These are phyloP conservation scores for Pyrus betulifolia DNA, from an alignment of 306 rosid species.

Conservation along the genomic window DNA sequence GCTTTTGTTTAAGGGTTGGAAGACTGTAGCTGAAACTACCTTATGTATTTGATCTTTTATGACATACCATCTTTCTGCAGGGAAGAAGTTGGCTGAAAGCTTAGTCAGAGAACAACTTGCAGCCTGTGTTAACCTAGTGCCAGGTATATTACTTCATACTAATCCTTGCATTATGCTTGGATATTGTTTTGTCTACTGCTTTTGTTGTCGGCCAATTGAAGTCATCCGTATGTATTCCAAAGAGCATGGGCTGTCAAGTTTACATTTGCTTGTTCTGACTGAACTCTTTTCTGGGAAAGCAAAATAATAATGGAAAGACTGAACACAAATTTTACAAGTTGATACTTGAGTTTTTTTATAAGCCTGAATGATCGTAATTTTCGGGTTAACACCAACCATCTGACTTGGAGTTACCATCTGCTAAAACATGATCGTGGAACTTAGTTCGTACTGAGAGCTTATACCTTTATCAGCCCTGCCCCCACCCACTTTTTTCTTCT, in stretches of 20 bases:
- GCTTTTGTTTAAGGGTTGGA: background rate
- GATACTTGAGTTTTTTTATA: background rate
- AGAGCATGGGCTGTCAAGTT: background rate
- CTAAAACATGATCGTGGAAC: background rate
- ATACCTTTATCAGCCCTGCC: background rate
- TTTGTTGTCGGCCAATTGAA: background rate
- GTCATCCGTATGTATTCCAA: background rate
- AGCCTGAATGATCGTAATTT: background rate
- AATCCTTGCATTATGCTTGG: background rate
- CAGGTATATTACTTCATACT: conserved; percentile 47
- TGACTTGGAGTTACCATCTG: background rate
- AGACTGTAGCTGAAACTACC: background rate
- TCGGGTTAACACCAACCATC: background rate
- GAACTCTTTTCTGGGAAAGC: background rate
- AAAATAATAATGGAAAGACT: background rate
- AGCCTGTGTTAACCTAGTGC: conserved; percentile 85
- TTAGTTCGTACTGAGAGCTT: background rate
- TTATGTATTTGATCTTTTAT: background rate
- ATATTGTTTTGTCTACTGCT: background rate
- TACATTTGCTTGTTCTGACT: background rate
- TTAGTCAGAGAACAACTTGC: conserved; percentile 87
- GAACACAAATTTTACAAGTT: background rate
- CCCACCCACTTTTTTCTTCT: no score
- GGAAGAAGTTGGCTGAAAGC: conserved; percentile 84
- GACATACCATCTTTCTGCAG: conserved; percentile 28